phyloP scores from a whole-genome alignment of 805 yeast genomes.

The Soucietia sequanensis region DNA sequence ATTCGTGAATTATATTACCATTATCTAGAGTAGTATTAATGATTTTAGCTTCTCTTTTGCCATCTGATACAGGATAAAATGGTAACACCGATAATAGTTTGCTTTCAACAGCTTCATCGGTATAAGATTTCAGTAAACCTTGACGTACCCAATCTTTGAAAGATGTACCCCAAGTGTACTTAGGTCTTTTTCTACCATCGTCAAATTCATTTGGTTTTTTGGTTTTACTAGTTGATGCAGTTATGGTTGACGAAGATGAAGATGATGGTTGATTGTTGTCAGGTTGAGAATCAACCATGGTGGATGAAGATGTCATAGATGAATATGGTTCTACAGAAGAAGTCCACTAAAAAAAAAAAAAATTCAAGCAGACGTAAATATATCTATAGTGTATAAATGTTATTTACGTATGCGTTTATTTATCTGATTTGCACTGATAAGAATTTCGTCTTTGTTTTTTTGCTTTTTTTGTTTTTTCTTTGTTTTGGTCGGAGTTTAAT shows the following conservation, averaged over 20 bases:
- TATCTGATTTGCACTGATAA: too few relatives aligned
- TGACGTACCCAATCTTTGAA: constrained; percentile 33
- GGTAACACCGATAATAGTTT: constrained; percentile 57
- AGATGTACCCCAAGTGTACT: constrained; percentile 15
- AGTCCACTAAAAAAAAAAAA: too few relatives aligned
- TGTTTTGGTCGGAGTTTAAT: too few relatives aligned
- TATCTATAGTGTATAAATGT: too few relatives aligned
- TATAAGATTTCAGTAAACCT: constrained; percentile 10
- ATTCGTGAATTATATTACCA: constrained; percentile 71
- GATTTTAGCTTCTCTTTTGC: constrained; percentile 44
- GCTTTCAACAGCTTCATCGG: constrained; percentile 30
- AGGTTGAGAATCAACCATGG: too few relatives aligned
- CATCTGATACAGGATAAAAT: constrained; percentile 55
- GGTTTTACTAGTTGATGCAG: constrained; percentile 1
- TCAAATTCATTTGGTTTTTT: constrained; percentile 14
- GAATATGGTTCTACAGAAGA: neutral
- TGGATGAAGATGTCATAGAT: too few relatives aligned
- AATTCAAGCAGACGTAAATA: too few relatives aligned
- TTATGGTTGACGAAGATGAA: constrained; percentile 6
- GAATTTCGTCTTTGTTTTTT: too few relatives aligned
- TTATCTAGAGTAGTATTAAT: constrained; percentile 56
- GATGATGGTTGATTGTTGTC: too few relatives aligned
- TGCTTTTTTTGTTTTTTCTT: too few relatives aligned
- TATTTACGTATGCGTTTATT: too few relatives aligned
- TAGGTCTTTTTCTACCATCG: constrained; percentile 16